These are phyloP conservation scores for Penicillium cataractarum DNA, from an alignment of 495 filamentous ascomycete species.

Conservation along the genomic window DNA sequence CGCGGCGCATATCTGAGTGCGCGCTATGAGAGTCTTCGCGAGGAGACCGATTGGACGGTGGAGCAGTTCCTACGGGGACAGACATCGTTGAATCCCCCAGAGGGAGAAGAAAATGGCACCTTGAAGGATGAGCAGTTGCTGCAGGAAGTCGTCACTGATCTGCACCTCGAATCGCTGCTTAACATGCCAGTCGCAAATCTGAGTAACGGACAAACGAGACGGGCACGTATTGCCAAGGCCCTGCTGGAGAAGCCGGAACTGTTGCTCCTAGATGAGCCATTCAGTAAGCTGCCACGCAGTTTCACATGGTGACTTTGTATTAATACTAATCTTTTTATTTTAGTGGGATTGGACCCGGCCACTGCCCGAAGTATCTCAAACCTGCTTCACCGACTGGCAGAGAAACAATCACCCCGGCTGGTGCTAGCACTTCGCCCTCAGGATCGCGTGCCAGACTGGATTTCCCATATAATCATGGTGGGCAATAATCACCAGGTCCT, in stretches of 20 bases:
- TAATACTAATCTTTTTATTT: conserved; percentile 3
- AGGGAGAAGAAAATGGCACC: conserved; percentile 52
- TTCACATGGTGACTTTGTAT: background rate
- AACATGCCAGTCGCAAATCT: conserved; percentile 82
- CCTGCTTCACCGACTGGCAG: conserved; percentile 67
- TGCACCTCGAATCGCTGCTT: conserved; percentile 66
- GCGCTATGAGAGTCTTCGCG: conserved; percentile 86
- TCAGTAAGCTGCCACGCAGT: conserved; percentile 59
- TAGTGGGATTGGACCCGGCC: conserved; percentile 86
- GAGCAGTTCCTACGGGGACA: conserved; percentile 76
- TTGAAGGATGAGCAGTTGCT: conserved; percentile 52
- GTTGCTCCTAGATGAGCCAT: conserved; percentile 88
- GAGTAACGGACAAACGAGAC: conserved; percentile 88
- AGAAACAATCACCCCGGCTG: conserved; percentile 66
- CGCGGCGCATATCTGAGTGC: conserved; percentile 83
- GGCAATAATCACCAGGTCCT: conserved; percentile 61
- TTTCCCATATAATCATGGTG: conserved; percentile 76
- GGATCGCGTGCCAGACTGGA: conserved; percentile 86
- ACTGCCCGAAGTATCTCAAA: conserved; percentile 69
- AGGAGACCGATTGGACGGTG: conserved; percentile 86
- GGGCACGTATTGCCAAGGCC: conserved; percentile 85
- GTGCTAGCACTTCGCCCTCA: conserved; percentile 80
- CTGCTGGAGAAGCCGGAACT: conserved; percentile 78
- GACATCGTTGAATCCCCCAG: conserved; percentile 72
- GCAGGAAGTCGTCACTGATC: conserved; percentile 61